Evolutionary conservation across 805 yeast genomes (phyloP), one percentile per base, ranked within the genome.

Genomic region (Candida coquimbonensis): DNA sequence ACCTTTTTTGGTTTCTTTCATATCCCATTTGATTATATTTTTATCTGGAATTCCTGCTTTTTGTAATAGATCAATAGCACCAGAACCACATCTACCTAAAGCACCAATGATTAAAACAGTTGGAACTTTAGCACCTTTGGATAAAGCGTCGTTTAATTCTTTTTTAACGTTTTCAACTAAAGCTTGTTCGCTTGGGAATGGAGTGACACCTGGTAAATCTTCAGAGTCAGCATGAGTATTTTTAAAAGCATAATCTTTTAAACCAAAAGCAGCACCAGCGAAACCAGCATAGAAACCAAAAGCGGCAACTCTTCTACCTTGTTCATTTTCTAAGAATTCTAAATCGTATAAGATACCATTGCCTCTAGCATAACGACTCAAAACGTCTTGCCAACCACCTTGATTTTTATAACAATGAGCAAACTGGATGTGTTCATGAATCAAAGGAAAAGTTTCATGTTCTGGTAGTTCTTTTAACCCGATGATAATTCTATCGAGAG

Each of bases 271-370:
- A 33, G 99, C 99, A 60, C 99, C 99, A 7, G 98, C 99, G 65
- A 93, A 93, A n/a, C 99, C 99, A 39, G 99, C 99, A 66, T 91
- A 91, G 74, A 79, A 93, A n/a, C 99, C 99, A 64, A 93, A 93
- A 9, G 99, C 99, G 39, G 99, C 99, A 27, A 93, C 99, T 70
- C 99, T 86, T 74, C 99, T 86, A 33, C 98, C 98, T 61, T 79
- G 81, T 57, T 85, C 96, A 64, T 93, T 88, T 66, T 87, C 95
- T 64, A 93, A 73, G 63, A 93, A 93, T 70, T 93, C 99, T 54
- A 93, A 73, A 65, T 93, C 99, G 64, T 93, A 93, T 54, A 93
- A 76, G 13, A 78, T 75, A 56, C 99, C 98, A 48, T 85, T 78
- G 42, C 99, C 99, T 36, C 77, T 82, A 43, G 95, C 95, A 73